Evolutionary conservation across 1,284 basidiomycete species (phyloP).

Genomic region (Trichosporon ovoides): DNA sequence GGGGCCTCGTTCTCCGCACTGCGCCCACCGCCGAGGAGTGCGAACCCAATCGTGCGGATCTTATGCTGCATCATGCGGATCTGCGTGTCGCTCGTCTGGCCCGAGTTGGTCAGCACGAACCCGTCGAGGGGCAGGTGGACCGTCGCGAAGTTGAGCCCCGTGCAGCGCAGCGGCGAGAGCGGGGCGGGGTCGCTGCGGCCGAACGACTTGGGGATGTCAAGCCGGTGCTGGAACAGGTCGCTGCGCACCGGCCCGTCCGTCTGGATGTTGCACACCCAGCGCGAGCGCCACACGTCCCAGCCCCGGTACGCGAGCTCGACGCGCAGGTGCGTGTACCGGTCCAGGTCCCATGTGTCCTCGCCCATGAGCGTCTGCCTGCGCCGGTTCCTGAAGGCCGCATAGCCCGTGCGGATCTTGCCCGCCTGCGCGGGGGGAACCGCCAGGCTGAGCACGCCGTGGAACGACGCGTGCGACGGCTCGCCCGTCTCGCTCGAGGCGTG

Average conservation of each 20-base stretch:
- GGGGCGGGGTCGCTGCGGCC: conserved; percentile 24
- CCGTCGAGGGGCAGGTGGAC: conserved; percentile 51
- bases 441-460: conserved; percentile 41
- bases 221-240: conserved; percentile 54
- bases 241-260: conserved; percentile 52
- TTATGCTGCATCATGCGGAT: conserved; percentile 50
- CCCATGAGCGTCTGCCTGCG: conserved; percentile 51
- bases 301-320: conserved; percentile 49
- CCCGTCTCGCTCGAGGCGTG: not conserved
- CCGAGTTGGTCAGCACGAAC: conserved; percentile 53
- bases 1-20: conserved; percentile 21
- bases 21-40: conserved; percentile 45
- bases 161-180: conserved; percentile 25
- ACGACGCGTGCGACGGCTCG: conserved; percentile 30
- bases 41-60: conserved; percentile 52
- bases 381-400: conserved; percentile 52
- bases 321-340: conserved; percentile 50
- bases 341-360: conserved; percentile 51
- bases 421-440: conserved; percentile 39
- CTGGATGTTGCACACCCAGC: conserved; percentile 53
- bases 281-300: conserved; percentile 44
- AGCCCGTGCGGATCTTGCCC: conserved; percentile 49
- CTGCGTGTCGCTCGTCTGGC: conserved; percentile 47
- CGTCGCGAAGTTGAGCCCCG: conserved; percentile 46
- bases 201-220: conserved; percentile 43